Evolutionary conservation across 2,329 filamentous ascomycete species (phyloP).

Genomic region (Phialophora expanda): DNA sequence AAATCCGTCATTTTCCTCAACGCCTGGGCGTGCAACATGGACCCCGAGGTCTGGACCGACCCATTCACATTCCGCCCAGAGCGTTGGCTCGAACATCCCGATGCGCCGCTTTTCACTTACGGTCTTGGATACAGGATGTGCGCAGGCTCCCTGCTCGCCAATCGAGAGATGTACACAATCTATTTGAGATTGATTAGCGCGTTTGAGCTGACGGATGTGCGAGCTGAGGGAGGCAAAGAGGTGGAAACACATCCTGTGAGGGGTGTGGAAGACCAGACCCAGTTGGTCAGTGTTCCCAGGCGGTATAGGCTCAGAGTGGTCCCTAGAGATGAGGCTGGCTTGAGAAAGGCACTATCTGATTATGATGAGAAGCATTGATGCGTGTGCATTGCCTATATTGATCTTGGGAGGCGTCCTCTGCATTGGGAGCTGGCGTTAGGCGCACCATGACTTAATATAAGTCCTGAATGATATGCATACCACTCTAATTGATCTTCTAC

Average conservation of each 20-base stretch:
- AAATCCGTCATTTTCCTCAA: constrained; percentile 70
- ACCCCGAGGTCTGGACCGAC: constrained; percentile 63
- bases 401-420: background rate
- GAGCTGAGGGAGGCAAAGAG: constrained; percentile 54
- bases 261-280: constrained; percentile 66
- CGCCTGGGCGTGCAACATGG: constrained; percentile 72
- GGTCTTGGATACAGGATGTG: constrained; percentile 72
- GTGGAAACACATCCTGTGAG: constrained; percentile 59
- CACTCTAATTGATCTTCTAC: background rate
- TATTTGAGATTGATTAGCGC: constrained; percentile 67
- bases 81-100: constrained; percentile 67
- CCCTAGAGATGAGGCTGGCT: constrained; percentile 56
- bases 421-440: background rate
- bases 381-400: background rate
- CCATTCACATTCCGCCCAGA: constrained; percentile 65
- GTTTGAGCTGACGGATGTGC: constrained; percentile 63
- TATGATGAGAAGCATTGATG: constrained; percentile 26
- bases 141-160: constrained; percentile 66
- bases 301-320: constrained; percentile 65
- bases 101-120: constrained; percentile 69
- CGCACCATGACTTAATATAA: background rate
- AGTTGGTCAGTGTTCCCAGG: constrained; percentile 65
- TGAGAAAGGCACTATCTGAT: constrained; percentile 51
- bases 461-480: background rate
- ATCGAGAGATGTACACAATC: constrained; percentile 68